These are phyloP conservation scores for Elsinoe fawcettii DNA, from an alignment of 2,329 filamentous ascomycete genomes.

Conservation along the genomic window DNA sequence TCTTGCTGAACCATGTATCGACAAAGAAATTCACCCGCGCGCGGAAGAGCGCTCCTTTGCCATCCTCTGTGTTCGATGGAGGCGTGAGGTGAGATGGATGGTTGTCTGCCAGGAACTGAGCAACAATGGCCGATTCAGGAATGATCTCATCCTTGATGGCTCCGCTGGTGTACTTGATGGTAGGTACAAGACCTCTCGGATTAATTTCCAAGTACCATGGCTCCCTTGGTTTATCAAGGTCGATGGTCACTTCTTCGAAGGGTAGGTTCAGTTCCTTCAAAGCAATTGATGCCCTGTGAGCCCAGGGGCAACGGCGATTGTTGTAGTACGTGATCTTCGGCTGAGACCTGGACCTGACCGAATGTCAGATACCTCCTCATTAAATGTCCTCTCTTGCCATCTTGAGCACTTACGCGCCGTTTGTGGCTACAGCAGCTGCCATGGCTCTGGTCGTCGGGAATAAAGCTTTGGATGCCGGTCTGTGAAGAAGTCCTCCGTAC, in stretches of 20 bases:
- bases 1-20: conserved; percentile 60
- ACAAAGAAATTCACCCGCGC: conserved; percentile 65
- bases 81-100: conserved; percentile 58
- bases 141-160: conserved; percentile 51
- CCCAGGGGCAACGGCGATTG: conserved; percentile 62
- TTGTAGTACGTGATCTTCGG: conserved; percentile 61
- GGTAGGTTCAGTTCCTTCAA: conserved; percentile 30
- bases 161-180: conserved; percentile 52
- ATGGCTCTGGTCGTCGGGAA: neutral
- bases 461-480: no score
- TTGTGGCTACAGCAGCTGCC: conserved; percentile 1
- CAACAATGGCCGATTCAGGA: conserved; percentile 65
- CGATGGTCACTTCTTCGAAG: conserved; percentile 46
- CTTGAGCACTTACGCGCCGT: conserved; percentile 1
- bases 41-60: conserved; percentile 51
- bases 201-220: conserved; percentile 70
- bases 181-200: conserved; percentile 69
- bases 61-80: conserved; percentile 46
- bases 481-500: no score
- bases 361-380: no score
- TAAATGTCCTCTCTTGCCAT: no score
- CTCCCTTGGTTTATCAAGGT: conserved; percentile 55
- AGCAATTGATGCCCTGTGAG: conserved; percentile 54
- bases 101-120: conserved; percentile 62
- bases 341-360: neutral